Evolutionary conservation across 2,329 filamentous ascomycete genomes (phyloP).

Genomic region (Fusarium staphyleae): DNA sequence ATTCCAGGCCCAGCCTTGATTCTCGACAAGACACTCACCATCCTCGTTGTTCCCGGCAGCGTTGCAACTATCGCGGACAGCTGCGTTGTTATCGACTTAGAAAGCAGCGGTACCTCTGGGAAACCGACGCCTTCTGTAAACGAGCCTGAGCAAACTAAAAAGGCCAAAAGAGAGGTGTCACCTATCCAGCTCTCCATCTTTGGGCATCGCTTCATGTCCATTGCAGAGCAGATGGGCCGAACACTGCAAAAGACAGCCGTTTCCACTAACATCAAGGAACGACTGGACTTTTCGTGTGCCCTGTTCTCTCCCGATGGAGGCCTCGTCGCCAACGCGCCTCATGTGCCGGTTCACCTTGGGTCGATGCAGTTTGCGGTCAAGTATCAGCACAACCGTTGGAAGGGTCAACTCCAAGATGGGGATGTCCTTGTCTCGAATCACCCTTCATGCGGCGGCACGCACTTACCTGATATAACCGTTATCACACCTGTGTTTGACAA

Average conservation of each 20-base stretch:
- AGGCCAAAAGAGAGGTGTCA: conserved; percentile 55
- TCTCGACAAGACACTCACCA: conserved; percentile 75
- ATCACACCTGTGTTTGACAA: no score
- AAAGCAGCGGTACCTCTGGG: neutral
- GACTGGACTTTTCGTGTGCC: conserved; percentile 82
- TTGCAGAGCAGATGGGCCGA: conserved; percentile 83
- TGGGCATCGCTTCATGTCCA: conserved; percentile 82
- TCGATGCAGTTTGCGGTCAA: no score
- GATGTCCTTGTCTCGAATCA: no score
- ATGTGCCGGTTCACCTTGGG: conserved; percentile 65
- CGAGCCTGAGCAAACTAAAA: neutral
- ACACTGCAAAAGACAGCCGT: conserved; percentile 82
- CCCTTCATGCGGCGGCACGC: no score
- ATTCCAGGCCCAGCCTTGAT: conserved; percentile 56
- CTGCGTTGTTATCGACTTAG: conserved; percentile 47
- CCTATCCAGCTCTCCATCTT: conserved; percentile 80
- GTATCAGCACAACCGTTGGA: no score
- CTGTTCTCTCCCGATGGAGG: conserved; percentile 78
- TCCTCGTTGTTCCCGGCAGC: conserved; percentile 65
- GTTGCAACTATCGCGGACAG: conserved; percentile 46
- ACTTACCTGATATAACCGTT: no score
- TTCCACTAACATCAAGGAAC: conserved; percentile 80
- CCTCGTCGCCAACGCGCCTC: conserved; percentile 77
- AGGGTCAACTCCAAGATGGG: neutral
- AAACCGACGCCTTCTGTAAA: no score